Evolutionary conservation across 257 asterid genomes (phyloP).

Genomic region (Cruciata laevipes): DNA sequence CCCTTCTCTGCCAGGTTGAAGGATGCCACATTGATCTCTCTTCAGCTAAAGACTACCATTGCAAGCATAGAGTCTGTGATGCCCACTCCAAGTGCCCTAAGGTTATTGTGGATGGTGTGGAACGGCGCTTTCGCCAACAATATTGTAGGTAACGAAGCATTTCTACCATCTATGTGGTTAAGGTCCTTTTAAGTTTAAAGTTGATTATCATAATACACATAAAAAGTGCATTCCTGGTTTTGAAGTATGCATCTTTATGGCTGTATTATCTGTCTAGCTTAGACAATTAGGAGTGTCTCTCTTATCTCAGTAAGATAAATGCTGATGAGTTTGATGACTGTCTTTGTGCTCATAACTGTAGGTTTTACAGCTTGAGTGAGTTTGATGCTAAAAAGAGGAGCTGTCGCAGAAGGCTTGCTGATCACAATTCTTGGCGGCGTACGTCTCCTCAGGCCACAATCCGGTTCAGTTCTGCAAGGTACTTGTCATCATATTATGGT

Average conservation of each 20-base stretch:
- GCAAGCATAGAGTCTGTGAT: conserved; percentile 84
- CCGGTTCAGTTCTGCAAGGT: conserved; percentile 51
- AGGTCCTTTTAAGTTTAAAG: background rate
- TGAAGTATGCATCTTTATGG: background rate
- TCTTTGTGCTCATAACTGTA: conserved; percentile 19
- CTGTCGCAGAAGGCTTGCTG: conserved; percentile 84
- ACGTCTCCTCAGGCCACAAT: conserved; percentile 69
- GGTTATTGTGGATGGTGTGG: conserved; percentile 60
- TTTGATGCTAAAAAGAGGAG: conserved; percentile 93
- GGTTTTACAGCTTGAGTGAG: conserved; percentile 82
- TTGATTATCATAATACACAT: background rate
- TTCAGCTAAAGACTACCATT: conserved; percentile 72
- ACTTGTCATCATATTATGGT: conserved; percentile 63
- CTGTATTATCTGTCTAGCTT: background rate
- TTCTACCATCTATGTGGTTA: conserved; percentile 2
- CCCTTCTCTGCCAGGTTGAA: conserved; percentile 64
- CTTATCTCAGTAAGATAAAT: background rate
- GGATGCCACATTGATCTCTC: conserved; percentile 81
- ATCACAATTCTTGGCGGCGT: conserved; percentile 92
- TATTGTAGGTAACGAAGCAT: conserved; percentile 68
- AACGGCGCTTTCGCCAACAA: conserved; percentile 91
- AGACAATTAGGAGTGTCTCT: background rate
- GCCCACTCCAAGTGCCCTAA: conserved; percentile 68
- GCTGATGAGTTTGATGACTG: background rate
- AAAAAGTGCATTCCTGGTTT: background rate